Base-by-base conservation (phyloP, 306 rosid species). In the Trichosanthes cucumerina region DNA sequence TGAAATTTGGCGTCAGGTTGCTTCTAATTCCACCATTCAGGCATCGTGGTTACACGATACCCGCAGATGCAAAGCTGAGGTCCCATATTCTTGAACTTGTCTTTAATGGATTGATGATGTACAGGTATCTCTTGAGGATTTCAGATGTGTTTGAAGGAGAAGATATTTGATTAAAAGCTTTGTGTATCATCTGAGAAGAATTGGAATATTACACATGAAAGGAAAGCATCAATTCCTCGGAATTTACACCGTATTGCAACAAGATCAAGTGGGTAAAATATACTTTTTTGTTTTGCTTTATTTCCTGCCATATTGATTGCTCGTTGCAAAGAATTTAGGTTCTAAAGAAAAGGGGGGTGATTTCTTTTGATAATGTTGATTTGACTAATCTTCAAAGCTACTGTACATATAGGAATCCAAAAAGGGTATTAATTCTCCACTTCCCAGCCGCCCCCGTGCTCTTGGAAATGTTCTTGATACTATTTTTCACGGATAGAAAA, bases 241-340 rank as follows among this genome's bases (percentile, higher is more conserved):
- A 72, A 72, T 72, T 47, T 26, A 28, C 58, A 47, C 75, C 6
- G 16, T 39, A n/a, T 21, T 69, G 56, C 76, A 43, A 70, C 76
- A 43, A 12, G 54, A 43, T 70, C 76, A 70, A 70, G 76, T 44
- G 76, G 76, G 76, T 70, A 68, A 41, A 70, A 21, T 24, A 43
- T 70, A 43, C 54, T 44, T 69, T 43, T 23, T 26, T 70, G 76
- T 43, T 41, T 70, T 43, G 36, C 54, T 70, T 43, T 70, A 43
- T 23, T 69, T 70, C 56, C 36, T 70, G 10, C n/a, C 38, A 23
- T 23, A 68, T n/a, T 68, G 50, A 39, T 68, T 39, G 75, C 33
- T n/a, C 39, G 7, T 68, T 68, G 75, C 33, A 39, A 68, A 11
- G 28, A 68, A 68, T 39, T 68, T 38, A 28, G 16, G 16, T 39